Percentiles rank a stretch among this genome's conserved stretches.
Conservation (phyloP, 78 protist genomes). For the Isochrysis galbana region DNA sequence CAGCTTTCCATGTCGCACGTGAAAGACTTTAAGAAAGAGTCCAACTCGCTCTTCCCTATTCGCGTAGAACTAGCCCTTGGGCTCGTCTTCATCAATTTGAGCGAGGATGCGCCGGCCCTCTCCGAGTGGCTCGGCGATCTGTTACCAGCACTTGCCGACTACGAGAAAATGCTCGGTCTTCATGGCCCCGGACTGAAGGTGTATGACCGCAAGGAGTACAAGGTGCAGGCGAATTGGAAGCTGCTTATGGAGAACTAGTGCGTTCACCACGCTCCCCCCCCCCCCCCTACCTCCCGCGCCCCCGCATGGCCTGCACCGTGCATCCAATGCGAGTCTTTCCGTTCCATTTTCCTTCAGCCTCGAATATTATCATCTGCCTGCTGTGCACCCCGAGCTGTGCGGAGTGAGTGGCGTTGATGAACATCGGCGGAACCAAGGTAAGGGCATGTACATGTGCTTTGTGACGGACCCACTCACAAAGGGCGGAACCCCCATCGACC, state of each 20-base stretch:
- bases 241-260: neutral
- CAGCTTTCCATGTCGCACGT: neutral
- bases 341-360: neutral
- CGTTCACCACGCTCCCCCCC: too few relatives aligned
- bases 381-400: conserved; percentile 17
- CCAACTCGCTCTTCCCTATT: neutral
- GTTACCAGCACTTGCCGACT: neutral
- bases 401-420: neutral
- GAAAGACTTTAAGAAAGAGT: neutral
- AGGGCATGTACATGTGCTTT: conserved; percentile 25
- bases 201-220: neutral
- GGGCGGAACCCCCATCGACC: conserved; percentile 20
- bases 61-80: neutral
- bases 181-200: neutral
- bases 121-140: neutral
- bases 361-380: conserved; percentile 22
- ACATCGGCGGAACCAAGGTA: neutral
- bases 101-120: conserved; percentile 15
- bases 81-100: neutral
- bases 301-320: too few relatives aligned
- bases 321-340: too few relatives aligned
- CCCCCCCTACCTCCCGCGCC: too few relatives aligned
- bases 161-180: neutral
- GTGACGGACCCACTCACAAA: neutral
- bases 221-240: neutral